These are phyloP conservation scores for Diaporthe citri DNA, from an alignment of 2,329 filamentous ascomycete species.

Conservation along the genomic window DNA sequence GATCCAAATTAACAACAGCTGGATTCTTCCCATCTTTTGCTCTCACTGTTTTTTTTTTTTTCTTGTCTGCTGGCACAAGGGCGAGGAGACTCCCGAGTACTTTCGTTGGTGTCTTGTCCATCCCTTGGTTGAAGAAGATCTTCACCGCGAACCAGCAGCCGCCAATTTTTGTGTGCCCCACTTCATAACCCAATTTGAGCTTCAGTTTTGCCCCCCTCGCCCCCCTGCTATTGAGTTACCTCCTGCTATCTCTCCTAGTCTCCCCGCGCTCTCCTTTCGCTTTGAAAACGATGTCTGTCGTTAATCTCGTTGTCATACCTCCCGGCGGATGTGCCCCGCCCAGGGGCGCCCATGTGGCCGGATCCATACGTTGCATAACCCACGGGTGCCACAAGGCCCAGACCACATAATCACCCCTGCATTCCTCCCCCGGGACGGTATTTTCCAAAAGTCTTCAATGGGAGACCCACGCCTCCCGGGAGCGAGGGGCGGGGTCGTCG, in stretches of 20 bases:
- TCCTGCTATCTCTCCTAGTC: constrained; percentile 37
- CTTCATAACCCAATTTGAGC: constrained; percentile 29
- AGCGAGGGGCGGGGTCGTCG: constrained; percentile 31
- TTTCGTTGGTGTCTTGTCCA: constrained; percentile 40
- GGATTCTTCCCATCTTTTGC: constrained; percentile 1
- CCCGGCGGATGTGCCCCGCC: constrained; percentile 17
- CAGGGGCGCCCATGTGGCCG: constrained; percentile 36
- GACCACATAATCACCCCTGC: constrained; percentile 36
- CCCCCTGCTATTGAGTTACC: constrained; percentile 17
- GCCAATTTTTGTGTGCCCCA: constrained; percentile 30
- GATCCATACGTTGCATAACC: constrained; percentile 21
- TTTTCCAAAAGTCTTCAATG: constrained; percentile 32
- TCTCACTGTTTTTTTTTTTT: not conserved
- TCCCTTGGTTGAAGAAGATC: constrained; percentile 40
- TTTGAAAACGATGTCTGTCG: constrained; percentile 49
- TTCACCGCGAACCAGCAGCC: constrained; percentile 37
- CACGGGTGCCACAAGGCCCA: constrained; percentile 6
- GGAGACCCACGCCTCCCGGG: not conserved
- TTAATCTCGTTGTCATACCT: constrained; percentile 59
- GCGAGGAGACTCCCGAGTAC: constrained; percentile 9
- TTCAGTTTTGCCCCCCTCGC: constrained; percentile 15
- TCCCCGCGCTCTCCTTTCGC: constrained; percentile 34
- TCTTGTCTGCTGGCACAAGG: constrained; percentile 27
- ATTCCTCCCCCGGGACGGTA: constrained; percentile 35
- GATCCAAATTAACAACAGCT: constrained; percentile 30